These are phyloP conservation scores for Cytidiella melzeri DNA, from an alignment of 768 basidiomycete genomes.

Conservation along the genomic window DNA sequence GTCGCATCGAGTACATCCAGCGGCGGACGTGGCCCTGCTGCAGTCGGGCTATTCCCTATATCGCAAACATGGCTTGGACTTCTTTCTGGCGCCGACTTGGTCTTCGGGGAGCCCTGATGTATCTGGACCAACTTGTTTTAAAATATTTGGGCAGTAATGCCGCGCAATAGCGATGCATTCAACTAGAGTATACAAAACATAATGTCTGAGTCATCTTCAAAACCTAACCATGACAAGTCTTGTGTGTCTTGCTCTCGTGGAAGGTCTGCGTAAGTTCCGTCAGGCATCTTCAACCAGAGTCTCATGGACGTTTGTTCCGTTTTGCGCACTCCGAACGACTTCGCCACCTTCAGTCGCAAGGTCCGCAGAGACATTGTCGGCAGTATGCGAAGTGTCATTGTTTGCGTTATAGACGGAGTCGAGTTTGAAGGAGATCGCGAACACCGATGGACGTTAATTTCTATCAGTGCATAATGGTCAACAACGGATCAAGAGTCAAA, in stretches of 20 bases:
- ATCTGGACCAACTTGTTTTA: too few relatives aligned
- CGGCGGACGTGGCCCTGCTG: too few relatives aligned
- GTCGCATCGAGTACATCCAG: too few relatives aligned
- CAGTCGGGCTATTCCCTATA: too few relatives aligned
- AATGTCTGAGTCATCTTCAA: slow-evolving; percentile 47
- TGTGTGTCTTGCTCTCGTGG: slow-evolving; percentile 40
- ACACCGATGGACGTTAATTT: slow-evolving; percentile 6
- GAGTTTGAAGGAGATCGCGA: slow-evolving; percentile 1
- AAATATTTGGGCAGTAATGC: too few relatives aligned
- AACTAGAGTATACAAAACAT: slow-evolving; percentile 11
- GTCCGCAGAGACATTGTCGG: slow-evolving; percentile 61
- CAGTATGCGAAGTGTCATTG: slow-evolving; percentile 44
- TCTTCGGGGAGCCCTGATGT: too few relatives aligned
- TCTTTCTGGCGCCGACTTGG: too few relatives aligned
- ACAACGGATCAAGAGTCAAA: background rate
- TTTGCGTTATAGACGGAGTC: background rate
- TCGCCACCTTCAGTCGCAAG: slow-evolving; percentile 61
- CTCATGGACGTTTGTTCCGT: slow-evolving; percentile 29
- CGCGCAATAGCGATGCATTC: too few relatives aligned
- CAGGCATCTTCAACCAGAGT: slow-evolving; percentile 54
- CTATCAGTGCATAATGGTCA: background rate
- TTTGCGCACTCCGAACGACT: slow-evolving; percentile 32
- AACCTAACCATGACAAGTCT: slow-evolving; percentile 65
- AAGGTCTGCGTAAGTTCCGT: slow-evolving; percentile 42
- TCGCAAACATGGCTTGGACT: too few relatives aligned